Base-by-base conservation (phyloP, 2,329 filamentous ascomycete genomes). In the Emmonsiellopsis sp. region DNA sequence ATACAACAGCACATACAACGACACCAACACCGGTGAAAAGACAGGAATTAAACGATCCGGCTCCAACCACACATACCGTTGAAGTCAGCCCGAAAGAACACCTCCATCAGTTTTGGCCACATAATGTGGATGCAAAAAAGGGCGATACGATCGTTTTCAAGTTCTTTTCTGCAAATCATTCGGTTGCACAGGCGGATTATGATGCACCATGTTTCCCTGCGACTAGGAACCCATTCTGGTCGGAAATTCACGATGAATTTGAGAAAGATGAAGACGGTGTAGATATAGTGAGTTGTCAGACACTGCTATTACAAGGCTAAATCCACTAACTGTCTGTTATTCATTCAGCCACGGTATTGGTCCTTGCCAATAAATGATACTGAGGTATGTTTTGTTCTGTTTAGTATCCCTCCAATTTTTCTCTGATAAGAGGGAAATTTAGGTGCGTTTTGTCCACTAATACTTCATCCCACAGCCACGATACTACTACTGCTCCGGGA, bases 401-500 rank as follows among this genome's bases (percentile, higher is more conserved):
- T 44, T 40, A 34, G 9, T 49, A 3, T 40, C 44, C 33, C 7
- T 21, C 13, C n/a, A 2, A 7, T 39, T 11, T 13, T 42, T 5
- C 43, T n/a, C 8, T 9, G 36, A 36, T 36, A 14, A 47, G 31
- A 13, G 34, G 32, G 17, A n/a, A 36, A 2, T 17, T n/a, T n/a
- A 32, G 46, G 2, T 6, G 6, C 9, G 2, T 10, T 17, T 37
- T 3, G 9, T 57, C 57, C 14, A 55, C 44, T 44, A 31, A 37
- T 9, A 13, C 9, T 11, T 8, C 40, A 7, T 31, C 13, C 2
- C 36, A 27, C 21, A 69, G 21, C 84, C 85, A 0, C 77, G 83
- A 13, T 87, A 84, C 65, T 86, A 80, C 66, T 88, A 88, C 65
- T 88, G 84, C 57, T 80, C 83, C 17, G 17, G 17, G 17, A 17